Conservation (phyloP, 768 basidiomycete genomes). For the Pisolithus orientalis region DNA sequence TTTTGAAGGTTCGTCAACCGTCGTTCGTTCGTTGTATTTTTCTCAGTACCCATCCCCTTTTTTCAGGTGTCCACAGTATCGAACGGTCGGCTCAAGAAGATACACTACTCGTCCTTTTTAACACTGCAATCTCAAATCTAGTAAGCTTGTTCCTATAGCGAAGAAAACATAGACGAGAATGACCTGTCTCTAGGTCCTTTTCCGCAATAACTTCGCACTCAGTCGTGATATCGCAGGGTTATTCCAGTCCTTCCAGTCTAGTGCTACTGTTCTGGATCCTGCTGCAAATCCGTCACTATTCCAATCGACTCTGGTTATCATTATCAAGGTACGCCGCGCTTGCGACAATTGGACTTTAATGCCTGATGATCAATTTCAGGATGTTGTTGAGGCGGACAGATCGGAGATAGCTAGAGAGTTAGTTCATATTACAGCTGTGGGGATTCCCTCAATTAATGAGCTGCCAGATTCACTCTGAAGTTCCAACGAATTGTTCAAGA, state of each 20-base stretch:
- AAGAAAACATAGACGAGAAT: not conserved
- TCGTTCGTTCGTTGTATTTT: slow-evolving; percentile 5
- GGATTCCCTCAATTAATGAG: not conserved
- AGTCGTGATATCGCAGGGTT: slow-evolving; percentile 49
- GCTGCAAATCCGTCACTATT: slow-evolving; percentile 47
- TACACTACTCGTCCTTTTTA: slow-evolving; percentile 56
- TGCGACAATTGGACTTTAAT: not conserved
- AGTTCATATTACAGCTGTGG: slow-evolving; percentile 8
- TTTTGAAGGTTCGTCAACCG: slow-evolving; percentile 44
- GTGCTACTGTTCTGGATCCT: slow-evolving; percentile 46
- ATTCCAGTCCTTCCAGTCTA: slow-evolving; percentile 51
- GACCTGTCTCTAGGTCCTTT: slow-evolving; percentile 37
- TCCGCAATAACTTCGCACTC: slow-evolving; percentile 54
- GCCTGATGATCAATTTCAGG: slow-evolving; percentile 25
- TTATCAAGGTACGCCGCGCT: slow-evolving; percentile 40
- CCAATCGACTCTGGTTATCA: slow-evolving; percentile 46
- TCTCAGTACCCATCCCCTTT: not conserved
- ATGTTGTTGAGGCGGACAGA: slow-evolving; percentile 52
- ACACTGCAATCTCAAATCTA: slow-evolving; percentile 59
- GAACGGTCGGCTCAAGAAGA: slow-evolving; percentile 61
- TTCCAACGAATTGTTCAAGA: slow-evolving; percentile 50
- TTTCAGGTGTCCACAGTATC: slow-evolving; percentile 51
- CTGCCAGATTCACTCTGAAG: slow-evolving; percentile 40
- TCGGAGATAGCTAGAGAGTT: slow-evolving; percentile 49
- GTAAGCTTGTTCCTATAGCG: slow-evolving; percentile 24